Base-by-base conservation (phyloP, 306 rosid genomes). In the Rubus idaeus region DNA sequence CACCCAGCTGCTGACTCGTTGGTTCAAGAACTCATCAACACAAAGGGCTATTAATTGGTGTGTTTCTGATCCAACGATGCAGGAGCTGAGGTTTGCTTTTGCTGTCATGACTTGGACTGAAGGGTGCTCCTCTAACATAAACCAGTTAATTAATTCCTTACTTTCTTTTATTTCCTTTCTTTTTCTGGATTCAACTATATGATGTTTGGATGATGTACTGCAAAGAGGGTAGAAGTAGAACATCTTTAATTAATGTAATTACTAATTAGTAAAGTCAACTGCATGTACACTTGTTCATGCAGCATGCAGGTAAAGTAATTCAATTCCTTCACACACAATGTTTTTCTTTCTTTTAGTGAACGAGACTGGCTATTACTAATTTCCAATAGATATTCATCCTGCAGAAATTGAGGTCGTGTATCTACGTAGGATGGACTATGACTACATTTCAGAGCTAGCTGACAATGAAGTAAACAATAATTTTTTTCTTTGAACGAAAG, bases 91-190 rank as follows among this genome's bases (percentile, higher is more conserved):
- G 82, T 88, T 84, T 55, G 89, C 80, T 63, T 9, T 89, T 23
- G 67, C 84, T 87, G 94, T 81, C 97, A 65, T 76, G 97, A 86
- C 98, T 91, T 94, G 98, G 98, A 91, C 98, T 94, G 98, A 94
- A 94, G 97, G 98, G 98, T 90, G 97, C 98, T 90, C 93, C 70
- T 64, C 46, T 40, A 40, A 40, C 26, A 39, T 39, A 5, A 40
- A 16, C 46, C 46, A 30, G 35, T 30, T 30, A 64, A 64, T 39
- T 17, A 40, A 37, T 5, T 40, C 70, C 23, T 1, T 17, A 3
- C 9, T 17, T 64, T 16, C 6, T 37, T 0, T 56, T 3, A 37
- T 5, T 3, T 3, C 14, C 12, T 45, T 21, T n/a, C n/a, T n/a
- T 62, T 13, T 12, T 62, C 44, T 37, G 8, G 44, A 39, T 62